A percentile compares a stretch with the other conserved stretches of the same genome.
Evolutionary conservation across 108 stramenopile species (phyloP).

Genomic region (Stephanodiscus triporus): DNA sequence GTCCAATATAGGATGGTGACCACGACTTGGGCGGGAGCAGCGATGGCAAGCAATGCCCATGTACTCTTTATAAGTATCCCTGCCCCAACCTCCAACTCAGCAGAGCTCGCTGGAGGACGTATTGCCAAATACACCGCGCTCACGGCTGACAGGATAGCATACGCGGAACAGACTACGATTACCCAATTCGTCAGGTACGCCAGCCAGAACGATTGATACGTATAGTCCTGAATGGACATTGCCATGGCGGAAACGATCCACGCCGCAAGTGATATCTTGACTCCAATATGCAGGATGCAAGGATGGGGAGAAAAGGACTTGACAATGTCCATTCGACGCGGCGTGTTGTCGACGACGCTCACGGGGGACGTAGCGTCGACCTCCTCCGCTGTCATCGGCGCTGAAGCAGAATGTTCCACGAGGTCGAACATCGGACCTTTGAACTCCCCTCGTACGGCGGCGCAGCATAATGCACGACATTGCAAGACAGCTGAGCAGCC

Average conservation of each 20-base stretch:
- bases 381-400: too few species aligned
- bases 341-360: too few species aligned
- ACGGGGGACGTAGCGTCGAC: too few species aligned
- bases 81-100: background rate
- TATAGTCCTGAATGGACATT: background rate
- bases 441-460: too few species aligned
- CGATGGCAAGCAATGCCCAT: conserved; percentile 30
- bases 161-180: background rate
- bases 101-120: background rate
- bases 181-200: conserved; percentile 29
- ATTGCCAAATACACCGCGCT: conserved; percentile 6
- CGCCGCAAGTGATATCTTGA: conserved; percentile 14
- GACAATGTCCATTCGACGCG: background rate
- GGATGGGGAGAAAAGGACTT: conserved; percentile 17
- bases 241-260: conserved; percentile 9
- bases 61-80: background rate
- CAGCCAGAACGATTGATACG: conserved; percentile 8
- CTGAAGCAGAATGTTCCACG: too few species aligned
- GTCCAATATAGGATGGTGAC: conserved; percentile 24
- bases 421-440: too few species aligned
- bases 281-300: background rate
- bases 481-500: too few species aligned
- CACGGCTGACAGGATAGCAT: conserved; percentile 11
- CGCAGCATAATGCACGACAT: too few species aligned
- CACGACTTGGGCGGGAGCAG: conserved; percentile 22